These are phyloP conservation scores for Verticillium klebahnii DNA, from an alignment of 2,329 filamentous ascomycete genomes.

Conservation along the genomic window DNA sequence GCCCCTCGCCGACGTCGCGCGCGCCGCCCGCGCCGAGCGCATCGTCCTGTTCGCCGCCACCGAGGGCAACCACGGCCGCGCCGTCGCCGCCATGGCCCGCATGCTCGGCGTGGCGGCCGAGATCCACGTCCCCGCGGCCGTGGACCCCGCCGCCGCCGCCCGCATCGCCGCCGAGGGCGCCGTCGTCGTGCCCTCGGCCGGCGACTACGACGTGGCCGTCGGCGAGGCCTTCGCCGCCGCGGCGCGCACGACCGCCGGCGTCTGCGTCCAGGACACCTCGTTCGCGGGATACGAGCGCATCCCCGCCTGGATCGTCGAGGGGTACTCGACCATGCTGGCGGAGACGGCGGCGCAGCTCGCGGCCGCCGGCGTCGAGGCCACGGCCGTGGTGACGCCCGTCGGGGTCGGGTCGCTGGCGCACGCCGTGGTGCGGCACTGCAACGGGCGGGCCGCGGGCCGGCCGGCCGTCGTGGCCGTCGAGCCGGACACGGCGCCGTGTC, in stretches of 20 bases:
- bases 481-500: slow-evolving; percentile 58
- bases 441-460: slow-evolving; percentile 26
- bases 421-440: slow-evolving; percentile 63
- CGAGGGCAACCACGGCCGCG: slow-evolving; percentile 74
- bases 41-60: slow-evolving; percentile 59
- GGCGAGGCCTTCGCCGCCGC: slow-evolving; percentile 15
- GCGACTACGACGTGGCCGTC: slow-evolving; percentile 62
- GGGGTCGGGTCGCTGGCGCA: slow-evolving; percentile 72
- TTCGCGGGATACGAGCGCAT: slow-evolving; percentile 64
- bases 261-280: slow-evolving; percentile 66
- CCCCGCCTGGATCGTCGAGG: slow-evolving; percentile 71
- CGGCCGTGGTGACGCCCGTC: slow-evolving; percentile 57
- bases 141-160: slow-evolving; percentile 47
- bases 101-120: slow-evolving; percentile 49
- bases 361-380: slow-evolving; percentile 25
- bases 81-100: slow-evolving; percentile 63
- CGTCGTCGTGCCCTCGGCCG: slow-evolving; percentile 44
- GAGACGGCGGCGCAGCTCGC: slow-evolving; percentile 60
- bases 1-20: slow-evolving; percentile 36
- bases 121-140: slow-evolving; percentile 59
- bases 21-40: slow-evolving; percentile 21
- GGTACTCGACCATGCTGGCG: slow-evolving; percentile 67
- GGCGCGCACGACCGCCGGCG: slow-evolving; percentile 31
- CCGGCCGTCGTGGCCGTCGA: slow-evolving; percentile 61
- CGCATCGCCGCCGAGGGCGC: slow-evolving; percentile 61